Evolutionary conservation across 192 early-diverging fungal genomes (phyloP).

Genomic region (Gaertneriomyces semiglobifer): DNA sequence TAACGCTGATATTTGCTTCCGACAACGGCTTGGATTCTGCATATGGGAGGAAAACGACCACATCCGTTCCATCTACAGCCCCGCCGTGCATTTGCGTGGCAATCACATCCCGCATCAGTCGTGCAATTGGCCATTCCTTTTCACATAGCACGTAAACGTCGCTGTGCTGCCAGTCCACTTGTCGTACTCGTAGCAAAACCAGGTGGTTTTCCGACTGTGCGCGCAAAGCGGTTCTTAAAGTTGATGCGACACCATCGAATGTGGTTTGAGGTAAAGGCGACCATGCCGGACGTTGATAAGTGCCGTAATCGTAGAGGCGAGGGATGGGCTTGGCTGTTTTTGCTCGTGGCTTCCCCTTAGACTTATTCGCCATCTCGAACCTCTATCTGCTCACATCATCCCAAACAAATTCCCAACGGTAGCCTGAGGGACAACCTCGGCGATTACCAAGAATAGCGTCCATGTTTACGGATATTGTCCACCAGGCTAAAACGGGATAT

Average conservation of each 20-base stretch:
- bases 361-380: neutral
- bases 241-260: neutral
- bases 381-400: too few species aligned
- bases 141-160: conserved; percentile 21
- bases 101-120: conserved; percentile 18
- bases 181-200: conserved; percentile 17
- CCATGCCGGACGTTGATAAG: conserved; percentile 17
- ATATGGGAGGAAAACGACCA: conserved; percentile 8
- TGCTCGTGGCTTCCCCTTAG: neutral
- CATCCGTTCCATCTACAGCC: conserved; percentile 13
- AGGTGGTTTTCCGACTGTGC: neutral
- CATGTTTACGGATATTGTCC: too few species aligned
- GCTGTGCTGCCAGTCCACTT: conserved; percentile 23
- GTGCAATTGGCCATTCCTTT: conserved; percentile 15
- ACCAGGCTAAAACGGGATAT: too few species aligned
- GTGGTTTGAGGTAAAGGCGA: neutral
- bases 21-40: neutral
- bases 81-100: conserved; percentile 13
- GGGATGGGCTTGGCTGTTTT: conserved; percentile 6
- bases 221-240: neutral
- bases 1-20: neutral
- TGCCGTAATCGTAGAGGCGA: conserved; percentile 23
- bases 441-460: too few species aligned
- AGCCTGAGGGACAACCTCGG: too few species aligned
- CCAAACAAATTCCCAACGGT: too few species aligned